Base-by-base conservation (phyloP, 768 basidiomycete species). In the Termitomyces bulborhizus region DNA sequence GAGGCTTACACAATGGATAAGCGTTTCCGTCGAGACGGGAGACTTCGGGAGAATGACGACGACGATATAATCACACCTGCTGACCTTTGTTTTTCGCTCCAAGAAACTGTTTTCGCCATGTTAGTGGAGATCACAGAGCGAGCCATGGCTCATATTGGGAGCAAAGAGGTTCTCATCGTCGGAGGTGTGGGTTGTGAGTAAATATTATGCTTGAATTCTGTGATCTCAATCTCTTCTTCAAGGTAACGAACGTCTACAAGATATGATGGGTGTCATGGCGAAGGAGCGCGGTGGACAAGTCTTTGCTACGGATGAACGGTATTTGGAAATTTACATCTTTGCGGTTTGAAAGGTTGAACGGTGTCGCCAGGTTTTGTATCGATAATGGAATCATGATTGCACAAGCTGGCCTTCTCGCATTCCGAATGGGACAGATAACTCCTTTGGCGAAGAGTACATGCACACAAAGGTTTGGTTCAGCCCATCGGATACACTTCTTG, bases 371-470 rank as follows among this genome's bases (percentile, higher is more conserved):
- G 52, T 98, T 96, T 70, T 98, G 97, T 71, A 98, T 99, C 57
- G 97, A 99, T 69, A 99, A 99, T 62, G 97, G 97, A 1, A 96
- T 98, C 62, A 99, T 99, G 97, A 98, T 99, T 53, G 96, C 97
- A 2, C 97, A 99, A 66, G 97, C 97, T 6, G 97, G 97, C 5
- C 78, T 99, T 29, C 76, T 99, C 37, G 84, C 86, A 58, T 93
- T 84, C 68, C 81, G 97, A 2, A 98, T 95, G 93, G 97, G 96
- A 26, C 79, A 84, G 57, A 70, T 72, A 46, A 98, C 94, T 0
- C 79, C 87, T 2, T 65, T 98, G 29, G 68, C 78, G 27, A 82
- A 96, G 65, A 94, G 87, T 53, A 88, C 83, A 34, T 95, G 93
- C 65, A 98, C 95, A 6, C 97, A 99, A 73, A 80, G 96, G 93